Base-by-base conservation (phyloP, 345 rosid genomes). In the Eucalyptus leucophloia region DNA sequence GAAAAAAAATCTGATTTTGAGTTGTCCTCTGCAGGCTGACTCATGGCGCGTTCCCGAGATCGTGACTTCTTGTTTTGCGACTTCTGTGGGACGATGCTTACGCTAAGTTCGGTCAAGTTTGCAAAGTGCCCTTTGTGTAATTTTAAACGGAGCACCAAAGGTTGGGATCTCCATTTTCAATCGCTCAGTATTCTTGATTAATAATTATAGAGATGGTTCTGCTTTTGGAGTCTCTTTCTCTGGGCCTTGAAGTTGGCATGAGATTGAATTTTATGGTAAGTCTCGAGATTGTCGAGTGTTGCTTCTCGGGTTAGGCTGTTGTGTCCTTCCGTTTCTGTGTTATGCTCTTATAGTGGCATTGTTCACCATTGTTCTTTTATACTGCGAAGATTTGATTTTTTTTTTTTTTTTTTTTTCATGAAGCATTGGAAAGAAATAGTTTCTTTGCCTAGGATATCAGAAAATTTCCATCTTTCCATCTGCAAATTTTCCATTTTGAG, bases 1-100 rank as follows among this genome's bases (percentile, higher is more conserved):
- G 18, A 47, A 47, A 47, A 16, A 8, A n/a, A 67, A 65, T 67
- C 40, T 67, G 40, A 67, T 32, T 67, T n/a, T n/a, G 60, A 2
- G 2, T 14, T 21, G 26, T 87, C 80, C n/a, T 11, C 44, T 87
- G 87, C 86, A 90, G 56, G 60, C 49, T 14, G 32, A 49, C 37
- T 51, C 81, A 93, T 92, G 95, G 92, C 91, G 26, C 87, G 19
- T 80, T 62, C 94, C 77, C 89, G 87, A 88, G 92, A 89, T 45
- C 92, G 92, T 21, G 92, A 91, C 86, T 95, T 95, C 91, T 87
- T 94, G 92, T 95, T 95, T 92, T 95, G 95, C 90, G 91, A 87
- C 56, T 87, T 92, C 44, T 95, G 96, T 87, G 96, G 96, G 86
- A 93, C 95, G 26, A 92, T 92, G 93, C 91, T 95, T 32, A 60